phyloP scores from a whole-genome alignment of 2,329 filamentous ascomycete species.

The Neonectria sp. region DNA sequence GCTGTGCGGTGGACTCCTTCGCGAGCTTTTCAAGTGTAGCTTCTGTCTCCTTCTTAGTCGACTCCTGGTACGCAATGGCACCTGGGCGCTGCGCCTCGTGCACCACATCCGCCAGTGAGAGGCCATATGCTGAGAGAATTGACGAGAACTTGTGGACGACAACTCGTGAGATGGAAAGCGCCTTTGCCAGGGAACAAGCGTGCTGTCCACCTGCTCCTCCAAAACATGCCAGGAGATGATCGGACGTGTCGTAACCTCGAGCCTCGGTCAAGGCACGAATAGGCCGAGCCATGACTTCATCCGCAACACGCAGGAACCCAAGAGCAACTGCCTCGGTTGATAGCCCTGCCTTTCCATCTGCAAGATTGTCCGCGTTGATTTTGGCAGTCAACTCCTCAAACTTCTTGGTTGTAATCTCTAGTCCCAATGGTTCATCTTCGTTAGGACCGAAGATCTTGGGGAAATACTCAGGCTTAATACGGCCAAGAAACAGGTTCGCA shows the following conservation, averaged over 20 bases:
- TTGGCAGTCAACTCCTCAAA: slow-evolving; percentile 59
- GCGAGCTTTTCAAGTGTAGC: slow-evolving; percentile 35
- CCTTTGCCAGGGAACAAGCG: slow-evolving; percentile 57
- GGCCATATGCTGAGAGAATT: slow-evolving; percentile 61
- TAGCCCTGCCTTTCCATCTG: slow-evolving; percentile 47
- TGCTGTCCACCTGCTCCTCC: slow-evolving; percentile 57
- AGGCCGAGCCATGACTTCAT: slow-evolving; percentile 54
- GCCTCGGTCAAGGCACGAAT: slow-evolving; percentile 55
- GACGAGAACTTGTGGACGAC: slow-evolving; percentile 61
- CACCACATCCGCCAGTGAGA: slow-evolving; percentile 60
- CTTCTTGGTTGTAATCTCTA: slow-evolving; percentile 56
- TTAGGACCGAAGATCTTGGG: slow-evolving; percentile 81
- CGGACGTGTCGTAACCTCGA: slow-evolving; percentile 53
- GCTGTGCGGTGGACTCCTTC: slow-evolving; percentile 25
- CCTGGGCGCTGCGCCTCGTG: slow-evolving; percentile 54
- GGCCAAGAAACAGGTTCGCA: slow-evolving; percentile 78
- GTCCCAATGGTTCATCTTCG: slow-evolving; percentile 69
- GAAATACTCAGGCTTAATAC: slow-evolving; percentile 74
- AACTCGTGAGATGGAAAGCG: slow-evolving; percentile 56
- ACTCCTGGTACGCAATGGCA: slow-evolving; percentile 45
- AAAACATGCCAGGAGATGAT: slow-evolving; percentile 55
- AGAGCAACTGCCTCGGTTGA: slow-evolving; percentile 55
- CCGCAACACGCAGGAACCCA: slow-evolving; percentile 56
- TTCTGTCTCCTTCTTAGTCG: slow-evolving; percentile 32
- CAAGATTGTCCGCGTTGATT: slow-evolving; percentile 57